These are phyloP conservation scores for Lithospermum erythrorhizon DNA, from an alignment of 257 asterid genomes.

Conservation along the genomic window DNA sequence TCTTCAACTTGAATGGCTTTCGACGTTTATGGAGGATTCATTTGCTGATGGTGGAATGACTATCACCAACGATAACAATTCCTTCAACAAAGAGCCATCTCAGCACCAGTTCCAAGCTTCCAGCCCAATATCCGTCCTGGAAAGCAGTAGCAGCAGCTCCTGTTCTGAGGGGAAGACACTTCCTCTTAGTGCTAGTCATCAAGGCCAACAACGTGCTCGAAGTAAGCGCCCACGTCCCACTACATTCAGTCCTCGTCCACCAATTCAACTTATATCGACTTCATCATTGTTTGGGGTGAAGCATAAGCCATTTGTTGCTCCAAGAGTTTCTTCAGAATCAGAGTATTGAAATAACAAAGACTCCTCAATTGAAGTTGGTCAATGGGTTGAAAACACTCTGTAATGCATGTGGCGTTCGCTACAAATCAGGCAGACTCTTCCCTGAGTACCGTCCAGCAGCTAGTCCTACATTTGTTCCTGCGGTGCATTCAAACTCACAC, in stretches of 20 bases:
- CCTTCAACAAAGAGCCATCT: conserved; percentile 18
- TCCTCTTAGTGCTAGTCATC: conserved; percentile 40
- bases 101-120: conserved; percentile 40
- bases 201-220: conserved; percentile 75
- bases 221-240: conserved; percentile 83
- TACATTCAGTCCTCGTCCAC: conserved; percentile 46
- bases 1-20: conserved; percentile 48
- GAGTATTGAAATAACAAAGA: conserved; percentile 46
- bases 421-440: conserved; percentile 48
- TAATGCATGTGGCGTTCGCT: conserved; percentile 54
- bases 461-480: conserved; percentile 44
- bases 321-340: conserved; percentile 21
- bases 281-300: conserved; percentile 24
- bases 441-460: conserved; percentile 58
- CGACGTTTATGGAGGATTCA: conserved; percentile 74
- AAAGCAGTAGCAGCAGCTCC: conserved; percentile 53
- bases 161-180: conserved; percentile 34
- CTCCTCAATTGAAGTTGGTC: conserved; percentile 62
- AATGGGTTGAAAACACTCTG: conserved; percentile 50
- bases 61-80: conserved; percentile 33
- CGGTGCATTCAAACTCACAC: conserved; percentile 49
- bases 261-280: conserved; percentile 38
- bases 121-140: conserved; percentile 71
- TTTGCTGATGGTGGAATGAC: conserved; percentile 55
- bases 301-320: conserved; percentile 26